Percentiles rank a stretch among this genome's conserved stretches.
These are phyloP conservation scores for Tricholoma bakamatsutake DNA, from an alignment of 768 basidiomycete species.

Conservation along the genomic window DNA sequence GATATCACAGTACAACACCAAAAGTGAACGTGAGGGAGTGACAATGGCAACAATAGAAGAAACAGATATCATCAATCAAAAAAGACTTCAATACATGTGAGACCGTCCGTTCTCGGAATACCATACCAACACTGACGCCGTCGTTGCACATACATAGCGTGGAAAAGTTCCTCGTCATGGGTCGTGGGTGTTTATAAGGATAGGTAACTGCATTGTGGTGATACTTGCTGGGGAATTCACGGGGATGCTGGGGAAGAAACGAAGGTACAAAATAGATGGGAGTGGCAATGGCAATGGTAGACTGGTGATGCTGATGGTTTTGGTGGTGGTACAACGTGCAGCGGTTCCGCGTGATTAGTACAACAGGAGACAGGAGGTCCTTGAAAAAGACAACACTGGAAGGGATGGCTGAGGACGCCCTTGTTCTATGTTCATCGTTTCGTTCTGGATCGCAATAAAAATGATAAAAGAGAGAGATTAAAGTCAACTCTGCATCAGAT, in stretches of 20 bases:
- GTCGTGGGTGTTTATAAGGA: constrained; percentile 12
- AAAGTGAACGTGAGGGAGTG: not conserved
- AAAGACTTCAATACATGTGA: constrained; percentile 19
- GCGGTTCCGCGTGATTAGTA: constrained; percentile 34
- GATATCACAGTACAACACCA: not conserved
- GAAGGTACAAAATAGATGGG: constrained; percentile 12
- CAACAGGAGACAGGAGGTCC: constrained; percentile 25
- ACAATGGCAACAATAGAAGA: not conserved
- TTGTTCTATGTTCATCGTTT: constrained; percentile 17
- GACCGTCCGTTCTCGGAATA: constrained; percentile 18
- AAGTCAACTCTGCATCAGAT: constrained; percentile 35
- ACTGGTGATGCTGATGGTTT: constrained; percentile 17
- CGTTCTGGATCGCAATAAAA: constrained; percentile 1
- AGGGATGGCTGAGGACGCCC: constrained; percentile 9
- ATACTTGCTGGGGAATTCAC: constrained; percentile 12
- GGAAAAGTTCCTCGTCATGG: constrained; percentile 17
- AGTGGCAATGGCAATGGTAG: constrained; percentile 10
- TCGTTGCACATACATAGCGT: constrained; percentile 11
- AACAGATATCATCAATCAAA: not conserved
- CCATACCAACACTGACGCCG: constrained; percentile 10
- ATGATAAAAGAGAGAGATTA: not conserved
- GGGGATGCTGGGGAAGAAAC: constrained; percentile 2
- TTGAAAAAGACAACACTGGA: constrained; percentile 10
- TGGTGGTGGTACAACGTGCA: constrained; percentile 37
- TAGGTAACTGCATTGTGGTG: constrained; percentile 10